Evolutionary conservation across 768 basidiomycete species (phyloP), one percentile per base, ranked within the genome.

Genomic region (Candolleomyces eurysporus): DNA sequence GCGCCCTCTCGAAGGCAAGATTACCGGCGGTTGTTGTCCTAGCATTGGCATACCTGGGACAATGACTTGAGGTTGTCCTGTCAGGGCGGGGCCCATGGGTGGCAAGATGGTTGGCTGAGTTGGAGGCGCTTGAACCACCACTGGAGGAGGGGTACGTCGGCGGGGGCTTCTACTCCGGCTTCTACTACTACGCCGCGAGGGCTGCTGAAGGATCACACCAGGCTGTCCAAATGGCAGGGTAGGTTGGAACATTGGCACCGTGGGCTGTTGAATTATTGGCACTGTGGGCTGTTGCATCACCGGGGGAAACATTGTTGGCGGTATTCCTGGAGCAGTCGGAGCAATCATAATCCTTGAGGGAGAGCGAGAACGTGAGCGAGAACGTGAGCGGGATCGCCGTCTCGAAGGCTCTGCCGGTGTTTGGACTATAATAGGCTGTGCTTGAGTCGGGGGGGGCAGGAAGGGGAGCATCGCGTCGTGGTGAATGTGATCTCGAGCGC

Each of bases 281-380:
- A 48, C 36, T 19, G 32, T 22, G 26, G 55, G 61, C 49, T 61
- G 46, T 16, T 14, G 19, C 53, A 54, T 58, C 45, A 48, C n/a
- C 39, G 22, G 58, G 26, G 26, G 26, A 26, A 26, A 26, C 61
- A 17, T 52, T 17, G 45, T 32, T 45, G 51, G 57, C 36, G 48
- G 61, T 19, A 64, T 55, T 48, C 53, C 61, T 49, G 61, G 57
- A 3, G 62, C 61, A 17, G 57, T 48, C 36, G 59, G 65, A 22
- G 55, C 64, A 7, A 62, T 56, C 5, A 67, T 62, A 58, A 66
- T 68, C 17, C 64, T 66, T 4, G 73, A 69, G 36, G 65, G 68
- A 55, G 68, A 68, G n/a, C 66, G 61, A 40, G 67, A 68, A 26
- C 65, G 19, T 21, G 64, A 63, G 14, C 60, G 65, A 56, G 69